Evolutionary conservation across 257 asterid species (phyloP).

Genomic region (Primulina tabacum): DNA sequence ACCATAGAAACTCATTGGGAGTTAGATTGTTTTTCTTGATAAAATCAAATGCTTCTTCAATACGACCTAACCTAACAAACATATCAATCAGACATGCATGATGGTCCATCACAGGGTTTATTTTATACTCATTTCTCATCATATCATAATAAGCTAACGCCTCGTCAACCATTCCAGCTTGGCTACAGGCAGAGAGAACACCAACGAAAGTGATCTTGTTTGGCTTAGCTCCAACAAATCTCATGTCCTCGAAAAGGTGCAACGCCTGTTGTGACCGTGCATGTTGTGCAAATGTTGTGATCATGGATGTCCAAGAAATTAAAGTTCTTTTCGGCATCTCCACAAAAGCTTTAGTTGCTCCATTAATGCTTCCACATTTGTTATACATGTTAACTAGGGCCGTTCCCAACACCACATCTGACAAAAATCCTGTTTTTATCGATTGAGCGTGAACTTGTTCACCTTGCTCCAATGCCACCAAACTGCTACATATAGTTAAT

Average conservation of each 20-base stretch:
- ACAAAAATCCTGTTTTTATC: conserved; percentile 63
- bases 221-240: conserved; percentile 70
- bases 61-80: conserved; percentile 72
- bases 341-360: conserved; percentile 72
- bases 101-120: conserved; percentile 78
- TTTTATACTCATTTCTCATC: conserved; percentile 67
- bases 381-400: conserved; percentile 85
- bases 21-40: conserved; percentile 43
- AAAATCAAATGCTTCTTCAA: conserved; percentile 76
- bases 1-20: conserved; percentile 82
- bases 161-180: conserved; percentile 72
- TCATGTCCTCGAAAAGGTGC: conserved; percentile 83
- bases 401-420: conserved; percentile 81
- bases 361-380: conserved; percentile 78
- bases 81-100: conserved; percentile 68
- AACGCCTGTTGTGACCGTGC: conserved; percentile 63
- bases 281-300: conserved; percentile 67
- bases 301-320: conserved; percentile 92
- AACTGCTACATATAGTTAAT: conserved; percentile 62
- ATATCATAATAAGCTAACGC: conserved; percentile 62
- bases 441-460: conserved; percentile 86
- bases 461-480: conserved; percentile 82
- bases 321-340: conserved; percentile 77
- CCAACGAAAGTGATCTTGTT: conserved; percentile 81
- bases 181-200: conserved; percentile 89